Evolutionary conservation across 1,284 basidiomycete species (phyloP).

Genomic region (Cryptococcus sp.): DNA sequence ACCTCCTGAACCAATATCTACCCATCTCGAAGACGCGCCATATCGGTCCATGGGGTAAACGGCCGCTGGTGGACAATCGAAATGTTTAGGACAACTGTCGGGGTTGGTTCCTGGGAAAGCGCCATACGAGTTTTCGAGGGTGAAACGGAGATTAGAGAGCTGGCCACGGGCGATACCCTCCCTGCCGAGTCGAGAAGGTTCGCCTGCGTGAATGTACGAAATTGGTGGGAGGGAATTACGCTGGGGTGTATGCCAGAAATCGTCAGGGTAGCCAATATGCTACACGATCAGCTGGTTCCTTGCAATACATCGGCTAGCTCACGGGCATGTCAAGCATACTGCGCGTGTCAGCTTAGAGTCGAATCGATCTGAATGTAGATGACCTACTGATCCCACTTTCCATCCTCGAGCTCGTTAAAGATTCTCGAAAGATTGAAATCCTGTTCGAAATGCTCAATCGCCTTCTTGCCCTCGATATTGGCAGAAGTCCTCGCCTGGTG

Average conservation of each 20-base stretch:
- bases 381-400: slow-evolving; percentile 46
- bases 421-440: slow-evolving; percentile 43
- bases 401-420: slow-evolving; percentile 59
- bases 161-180: slow-evolving; percentile 49
- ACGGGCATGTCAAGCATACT: slow-evolving; percentile 59
- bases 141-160: slow-evolving; percentile 54
- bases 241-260: slow-evolving; percentile 60
- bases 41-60: slow-evolving; percentile 56
- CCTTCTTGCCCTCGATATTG: slow-evolving; percentile 58
- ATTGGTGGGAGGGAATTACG: slow-evolving; percentile 31
- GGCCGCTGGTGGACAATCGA: slow-evolving; percentile 54
- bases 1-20: slow-evolving; percentile 62
- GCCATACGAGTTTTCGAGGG: slow-evolving; percentile 58
- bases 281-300: background rate
- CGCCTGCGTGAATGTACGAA: slow-evolving; percentile 22
- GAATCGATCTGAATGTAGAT: slow-evolving; percentile 31
- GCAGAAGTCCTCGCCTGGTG: slow-evolving; percentile 62
- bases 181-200: slow-evolving; percentile 27
- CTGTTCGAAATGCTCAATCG: slow-evolving; percentile 47
- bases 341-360: slow-evolving; percentile 54
- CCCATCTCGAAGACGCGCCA: slow-evolving; percentile 53
- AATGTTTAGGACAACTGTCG: slow-evolving; percentile 50
- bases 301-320: background rate
- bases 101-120: slow-evolving; percentile 38
- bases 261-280: slow-evolving; percentile 29